Conservation (phyloP, 805 yeast species). For the Wickerhamiella azymoides region DNA sequence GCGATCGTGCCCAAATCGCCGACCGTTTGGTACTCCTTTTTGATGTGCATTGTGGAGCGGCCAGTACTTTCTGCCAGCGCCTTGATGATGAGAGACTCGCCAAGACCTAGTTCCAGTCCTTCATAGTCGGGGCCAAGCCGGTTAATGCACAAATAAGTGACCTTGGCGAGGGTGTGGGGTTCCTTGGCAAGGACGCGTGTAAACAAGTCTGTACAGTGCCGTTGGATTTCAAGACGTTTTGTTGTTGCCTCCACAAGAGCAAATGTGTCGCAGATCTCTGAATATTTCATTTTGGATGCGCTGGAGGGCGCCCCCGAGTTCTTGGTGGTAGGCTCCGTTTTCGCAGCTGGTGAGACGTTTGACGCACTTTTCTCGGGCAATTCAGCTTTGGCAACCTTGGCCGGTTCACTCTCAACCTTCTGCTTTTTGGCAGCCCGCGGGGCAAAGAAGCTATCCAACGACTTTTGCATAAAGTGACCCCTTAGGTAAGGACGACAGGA, state of each 20-base stretch:
- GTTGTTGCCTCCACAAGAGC: slow-evolving; percentile 68
- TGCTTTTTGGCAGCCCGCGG: background rate
- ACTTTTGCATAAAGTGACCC: slow-evolving; percentile 15
- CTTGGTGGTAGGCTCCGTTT: background rate
- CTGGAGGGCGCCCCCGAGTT: background rate
- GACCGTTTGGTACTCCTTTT: slow-evolving; percentile 54
- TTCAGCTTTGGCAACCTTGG: background rate
- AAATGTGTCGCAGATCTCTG: slow-evolving; percentile 47
- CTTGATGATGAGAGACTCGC: slow-evolving; percentile 77
- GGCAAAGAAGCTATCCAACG: slow-evolving; percentile 18
- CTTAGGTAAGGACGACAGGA: background rate
- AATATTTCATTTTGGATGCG: slow-evolving; percentile 23
- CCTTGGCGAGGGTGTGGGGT: slow-evolving; percentile 43
- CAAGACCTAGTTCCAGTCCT: slow-evolving; percentile 84
- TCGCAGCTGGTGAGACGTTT: background rate
- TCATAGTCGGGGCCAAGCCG: slow-evolving; percentile 92
- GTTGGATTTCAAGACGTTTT: slow-evolving; percentile 69
- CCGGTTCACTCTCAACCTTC: background rate
- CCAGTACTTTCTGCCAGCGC: slow-evolving; percentile 89
- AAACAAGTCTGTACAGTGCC: slow-evolving; percentile 61
- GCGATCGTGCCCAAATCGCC: slow-evolving; percentile 94
- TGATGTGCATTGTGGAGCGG: slow-evolving; percentile 53
- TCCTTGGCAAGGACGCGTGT: slow-evolving; percentile 43
- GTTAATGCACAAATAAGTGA: slow-evolving; percentile 77
- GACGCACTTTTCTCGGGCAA: background rate